A percentile compares a stretch with the other conserved stretches of the same genome.
phyloP scores from a whole-genome alignment of 192 early-diverging fungal genomes.

The Coemansia nantahalensis region DNA sequence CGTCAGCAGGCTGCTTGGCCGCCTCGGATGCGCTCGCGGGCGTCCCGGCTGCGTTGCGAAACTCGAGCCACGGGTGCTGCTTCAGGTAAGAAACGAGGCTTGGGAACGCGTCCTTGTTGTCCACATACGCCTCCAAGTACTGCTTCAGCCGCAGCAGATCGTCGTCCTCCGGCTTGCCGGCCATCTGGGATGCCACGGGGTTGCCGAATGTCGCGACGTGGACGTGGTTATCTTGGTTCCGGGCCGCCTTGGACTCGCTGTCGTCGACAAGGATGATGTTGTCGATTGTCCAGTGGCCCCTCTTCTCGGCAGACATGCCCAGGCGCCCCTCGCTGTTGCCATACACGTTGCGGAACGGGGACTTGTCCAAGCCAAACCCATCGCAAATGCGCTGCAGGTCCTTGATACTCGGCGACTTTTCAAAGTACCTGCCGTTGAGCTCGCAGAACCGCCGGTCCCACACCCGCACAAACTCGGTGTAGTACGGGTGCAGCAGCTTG shows the following conservation, averaged over 20 bases:
- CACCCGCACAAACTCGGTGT: slow-evolving; percentile 45
- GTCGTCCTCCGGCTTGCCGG: slow-evolving; percentile 6
- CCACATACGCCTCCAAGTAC: slow-evolving; percentile 26
- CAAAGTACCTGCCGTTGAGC: slow-evolving; percentile 40
- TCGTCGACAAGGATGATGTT: slow-evolving; percentile 44
- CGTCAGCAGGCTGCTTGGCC: too few relatives aligned
- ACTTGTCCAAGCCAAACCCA: slow-evolving; percentile 35
- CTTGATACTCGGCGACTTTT: slow-evolving; percentile 56
- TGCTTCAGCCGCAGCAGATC: slow-evolving; percentile 23
- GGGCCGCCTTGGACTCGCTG: slow-evolving; percentile 35
- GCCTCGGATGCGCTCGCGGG: too few relatives aligned
- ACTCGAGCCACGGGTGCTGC: slow-evolving; percentile 26
- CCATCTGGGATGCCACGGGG: too few relatives aligned
- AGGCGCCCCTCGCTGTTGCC: slow-evolving; percentile 16
- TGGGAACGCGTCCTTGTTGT: slow-evolving; percentile 5
- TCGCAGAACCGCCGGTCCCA: slow-evolving; percentile 61
- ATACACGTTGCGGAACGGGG: slow-evolving; percentile 17
- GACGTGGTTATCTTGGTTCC: slow-evolving; percentile 44
- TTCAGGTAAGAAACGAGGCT: slow-evolving; percentile 26
- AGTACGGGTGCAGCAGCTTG: slow-evolving; percentile 32
- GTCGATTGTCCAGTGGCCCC: slow-evolving; percentile 36
- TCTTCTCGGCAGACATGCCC: slow-evolving; percentile 12
- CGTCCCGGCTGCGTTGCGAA: too few relatives aligned
- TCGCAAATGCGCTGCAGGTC: slow-evolving; percentile 60
- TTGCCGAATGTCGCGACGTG: slow-evolving; percentile 27